Conservation (phyloP, 2,329 filamentous ascomycete species). For the Phialophora expanda region DNA sequence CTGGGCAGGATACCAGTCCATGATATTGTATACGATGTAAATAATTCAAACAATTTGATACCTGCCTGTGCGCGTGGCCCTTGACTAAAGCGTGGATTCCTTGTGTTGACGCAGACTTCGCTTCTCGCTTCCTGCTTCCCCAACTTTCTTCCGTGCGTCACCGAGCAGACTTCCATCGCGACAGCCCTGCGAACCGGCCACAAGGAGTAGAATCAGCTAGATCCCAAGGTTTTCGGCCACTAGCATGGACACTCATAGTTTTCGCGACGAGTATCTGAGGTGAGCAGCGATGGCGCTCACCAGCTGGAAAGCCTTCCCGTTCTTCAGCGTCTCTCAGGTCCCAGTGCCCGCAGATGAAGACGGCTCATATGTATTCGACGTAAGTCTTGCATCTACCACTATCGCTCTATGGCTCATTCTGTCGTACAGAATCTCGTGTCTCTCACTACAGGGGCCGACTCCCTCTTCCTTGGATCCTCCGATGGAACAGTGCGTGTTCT, state of each 20-base stretch:
- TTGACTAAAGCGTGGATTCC: background rate
- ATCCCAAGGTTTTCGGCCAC: background rate
- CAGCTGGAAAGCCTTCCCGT: conserved; percentile 99
- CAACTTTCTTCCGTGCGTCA: conserved; percentile 12
- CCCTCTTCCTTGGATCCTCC: conserved; percentile 83
- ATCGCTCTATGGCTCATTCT: conserved; percentile 24
- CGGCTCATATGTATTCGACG: conserved; percentile 77
- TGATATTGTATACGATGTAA: conserved; percentile 12
- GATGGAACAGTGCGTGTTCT: conserved; percentile 88
- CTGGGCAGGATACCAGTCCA: conserved; percentile 16
- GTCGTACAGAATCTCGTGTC: conserved; percentile 71
- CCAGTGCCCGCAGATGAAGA: conserved; percentile 76
- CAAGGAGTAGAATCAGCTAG: background rate
- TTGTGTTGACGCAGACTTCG: background rate
- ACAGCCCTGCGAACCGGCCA: background rate
- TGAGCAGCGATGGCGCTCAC: conserved; percentile 34
- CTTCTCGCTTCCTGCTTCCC: conserved; percentile 8
- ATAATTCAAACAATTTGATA: background rate
- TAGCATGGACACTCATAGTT: conserved; percentile 4
- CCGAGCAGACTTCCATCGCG: background rate
- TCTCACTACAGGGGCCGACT: conserved; percentile 84
- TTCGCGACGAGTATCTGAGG: conserved; percentile 1
- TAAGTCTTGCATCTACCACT: conserved; percentile 53
- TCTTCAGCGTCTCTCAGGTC: conserved; percentile 93
- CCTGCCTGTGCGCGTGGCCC: background rate